phyloP scores from a whole-genome alignment of 2,329 filamentous ascomycete species.

The Aspergillus awamori region DNA sequence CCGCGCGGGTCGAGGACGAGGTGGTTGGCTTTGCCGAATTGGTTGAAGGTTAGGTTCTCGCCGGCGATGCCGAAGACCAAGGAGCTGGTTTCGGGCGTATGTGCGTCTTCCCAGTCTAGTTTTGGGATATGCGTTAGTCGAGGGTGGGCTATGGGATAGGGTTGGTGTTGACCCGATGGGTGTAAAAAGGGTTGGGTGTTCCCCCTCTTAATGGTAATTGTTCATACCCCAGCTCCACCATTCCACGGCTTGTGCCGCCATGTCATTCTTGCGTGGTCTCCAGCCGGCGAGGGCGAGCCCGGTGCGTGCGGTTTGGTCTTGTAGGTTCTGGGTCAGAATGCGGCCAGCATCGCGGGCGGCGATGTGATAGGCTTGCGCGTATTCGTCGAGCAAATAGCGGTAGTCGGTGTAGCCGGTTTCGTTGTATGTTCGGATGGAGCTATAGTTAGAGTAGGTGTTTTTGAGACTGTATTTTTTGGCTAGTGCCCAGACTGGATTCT shows the following conservation, averaged over 20 bases:
- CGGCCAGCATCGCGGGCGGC: constrained; percentile 59
- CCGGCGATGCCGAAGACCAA: constrained; percentile 58
- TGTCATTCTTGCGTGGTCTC: constrained; percentile 59
- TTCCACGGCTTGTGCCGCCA: constrained; percentile 62
- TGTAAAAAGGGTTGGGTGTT: not conserved
- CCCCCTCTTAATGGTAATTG: not conserved
- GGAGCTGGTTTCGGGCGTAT: constrained; percentile 59
- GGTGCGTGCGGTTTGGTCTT: constrained; percentile 63
- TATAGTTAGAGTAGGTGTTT: constrained; percentile 62
- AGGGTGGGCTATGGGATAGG: not conserved
- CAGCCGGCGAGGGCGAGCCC: constrained; percentile 64
- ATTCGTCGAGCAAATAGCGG: constrained; percentile 53
- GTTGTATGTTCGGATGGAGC: constrained; percentile 62
- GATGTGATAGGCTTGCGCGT: constrained; percentile 49
- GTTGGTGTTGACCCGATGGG: not conserved
- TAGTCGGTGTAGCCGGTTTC: constrained; percentile 59
- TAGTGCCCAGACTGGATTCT: constrained; percentile 62
- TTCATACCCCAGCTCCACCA: constrained; percentile 56
- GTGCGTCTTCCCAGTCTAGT: constrained; percentile 62
- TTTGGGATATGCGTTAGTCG: not conserved
- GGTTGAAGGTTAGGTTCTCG: constrained; percentile 64
- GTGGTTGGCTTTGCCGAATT: constrained; percentile 65
- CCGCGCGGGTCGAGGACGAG: constrained; percentile 65
- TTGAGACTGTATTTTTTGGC: constrained; percentile 61
- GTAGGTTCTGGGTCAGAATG: constrained; percentile 61